These are phyloP conservation scores for Candida palmyrensis DNA, from an alignment of 805 yeast genomes.

Conservation along the genomic window DNA sequence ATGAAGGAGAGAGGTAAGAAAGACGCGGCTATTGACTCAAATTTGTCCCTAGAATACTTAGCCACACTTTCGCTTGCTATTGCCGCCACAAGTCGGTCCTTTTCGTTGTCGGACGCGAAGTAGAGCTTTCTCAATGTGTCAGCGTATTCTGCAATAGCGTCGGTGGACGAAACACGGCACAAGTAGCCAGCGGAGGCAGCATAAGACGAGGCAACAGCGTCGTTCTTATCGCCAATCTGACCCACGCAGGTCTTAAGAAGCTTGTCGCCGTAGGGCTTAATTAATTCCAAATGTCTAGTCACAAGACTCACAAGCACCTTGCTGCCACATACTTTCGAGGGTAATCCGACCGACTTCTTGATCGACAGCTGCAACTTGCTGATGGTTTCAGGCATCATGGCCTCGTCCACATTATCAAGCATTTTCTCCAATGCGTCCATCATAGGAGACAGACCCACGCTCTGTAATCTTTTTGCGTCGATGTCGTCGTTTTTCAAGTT, in stretches of 20 bases:
- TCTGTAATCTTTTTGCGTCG: constrained; percentile 70
- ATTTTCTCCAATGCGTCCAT: constrained; percentile 80
- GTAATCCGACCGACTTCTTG: constrained; percentile 75
- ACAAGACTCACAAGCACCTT: constrained; percentile 63
- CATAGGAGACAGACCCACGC: constrained; percentile 78
- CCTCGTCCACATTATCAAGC: constrained; percentile 50
- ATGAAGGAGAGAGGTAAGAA: constrained; percentile 76
- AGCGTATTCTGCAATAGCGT: constrained; percentile 50
- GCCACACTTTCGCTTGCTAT: constrained; percentile 62
- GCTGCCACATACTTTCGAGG: constrained; percentile 85
- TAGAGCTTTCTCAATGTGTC: constrained; percentile 47
- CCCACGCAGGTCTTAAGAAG: constrained; percentile 51
- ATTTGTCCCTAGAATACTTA: constrained; percentile 66
- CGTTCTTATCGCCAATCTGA: constrained; percentile 68
- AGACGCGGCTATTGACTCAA: constrained; percentile 54
- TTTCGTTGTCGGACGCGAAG: constrained; percentile 48
- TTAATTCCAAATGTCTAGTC: constrained; percentile 44
- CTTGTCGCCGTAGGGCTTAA: constrained; percentile 52
- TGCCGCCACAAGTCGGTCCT: constrained; percentile 49
- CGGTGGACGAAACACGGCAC: constrained; percentile 55
- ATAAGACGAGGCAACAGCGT: constrained; percentile 66
- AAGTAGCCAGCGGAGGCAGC: constrained; percentile 79
- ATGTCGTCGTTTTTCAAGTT: constrained; percentile 66
- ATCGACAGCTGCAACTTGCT: constrained; percentile 50
- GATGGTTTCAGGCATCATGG: constrained; percentile 44